Percentiles rank a stretch among this genome's conserved stretches.
Evolutionary conservation across 305 asterid genomes (phyloP).

Genomic region (Fraxinus velutina): DNA sequence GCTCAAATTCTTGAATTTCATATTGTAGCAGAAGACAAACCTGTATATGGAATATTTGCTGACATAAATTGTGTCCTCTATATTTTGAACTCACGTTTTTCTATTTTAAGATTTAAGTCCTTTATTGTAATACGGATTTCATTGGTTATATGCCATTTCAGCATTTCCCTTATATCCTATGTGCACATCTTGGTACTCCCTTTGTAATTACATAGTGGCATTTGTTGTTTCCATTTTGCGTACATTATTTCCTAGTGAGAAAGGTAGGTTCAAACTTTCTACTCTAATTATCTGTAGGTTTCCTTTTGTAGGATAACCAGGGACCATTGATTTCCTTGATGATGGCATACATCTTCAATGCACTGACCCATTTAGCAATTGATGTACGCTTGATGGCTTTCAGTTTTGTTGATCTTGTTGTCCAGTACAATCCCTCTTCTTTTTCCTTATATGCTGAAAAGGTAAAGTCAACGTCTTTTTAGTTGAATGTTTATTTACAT

Average conservation of each 20-base stretch:
- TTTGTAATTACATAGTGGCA: background rate
- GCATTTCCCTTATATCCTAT: background rate
- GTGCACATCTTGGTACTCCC: constrained; percentile 7
- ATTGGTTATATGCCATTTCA: background rate
- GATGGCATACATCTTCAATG: constrained; percentile 78
- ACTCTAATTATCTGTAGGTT: constrained; percentile 17
- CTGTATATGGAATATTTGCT: background rate
- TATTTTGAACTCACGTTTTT: background rate
- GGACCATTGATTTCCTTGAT: constrained; percentile 70
- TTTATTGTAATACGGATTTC: constrained; percentile 13
- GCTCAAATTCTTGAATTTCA: background rate
- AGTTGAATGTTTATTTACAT: constrained; percentile 10
- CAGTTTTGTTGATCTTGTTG: constrained; percentile 73
- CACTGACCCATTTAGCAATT: constrained; percentile 75
- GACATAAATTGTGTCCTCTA: background rate
- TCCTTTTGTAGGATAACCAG: constrained; percentile 69
- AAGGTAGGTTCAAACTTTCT: constrained; percentile 6
- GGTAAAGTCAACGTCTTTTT: constrained; percentile 40
- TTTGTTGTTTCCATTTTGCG: background rate
- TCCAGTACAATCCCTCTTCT: constrained; percentile 71
- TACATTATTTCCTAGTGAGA: constrained; percentile 16
- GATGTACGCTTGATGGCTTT: constrained; percentile 92
- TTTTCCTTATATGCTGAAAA: constrained; percentile 74
- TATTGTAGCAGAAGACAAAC: background rate
- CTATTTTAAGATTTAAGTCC: background rate